phyloP scores from a whole-genome alignment of 2,329 filamentous ascomycete species.

The Emmonsiellopsis sp. region DNA sequence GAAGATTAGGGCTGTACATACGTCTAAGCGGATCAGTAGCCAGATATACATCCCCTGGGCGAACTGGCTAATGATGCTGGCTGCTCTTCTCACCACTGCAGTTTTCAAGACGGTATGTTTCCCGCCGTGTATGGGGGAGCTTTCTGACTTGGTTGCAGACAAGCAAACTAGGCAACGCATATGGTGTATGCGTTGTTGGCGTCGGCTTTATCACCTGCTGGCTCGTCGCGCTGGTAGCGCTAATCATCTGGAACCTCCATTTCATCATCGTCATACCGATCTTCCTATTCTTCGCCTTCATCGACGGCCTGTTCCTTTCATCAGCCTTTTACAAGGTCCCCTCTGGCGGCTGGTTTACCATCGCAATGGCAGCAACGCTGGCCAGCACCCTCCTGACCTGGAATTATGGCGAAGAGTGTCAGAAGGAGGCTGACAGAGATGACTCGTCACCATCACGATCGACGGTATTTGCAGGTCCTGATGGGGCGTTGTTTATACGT shows the following conservation, averaged over 20 bases:
- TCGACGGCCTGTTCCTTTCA: constrained; percentile 63
- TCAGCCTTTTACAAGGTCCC: constrained; percentile 64
- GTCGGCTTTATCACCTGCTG: constrained; percentile 71
- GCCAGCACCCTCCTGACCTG: constrained; percentile 60
- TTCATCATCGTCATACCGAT: constrained; percentile 50
- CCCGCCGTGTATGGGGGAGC: not conserved
- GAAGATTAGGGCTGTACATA: constrained; percentile 64
- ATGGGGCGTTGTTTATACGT: constrained; percentile 8
- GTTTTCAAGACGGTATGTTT: constrained; percentile 54
- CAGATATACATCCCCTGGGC: constrained; percentile 68
- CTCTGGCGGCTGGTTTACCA: constrained; percentile 68
- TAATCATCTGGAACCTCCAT: constrained; percentile 61
- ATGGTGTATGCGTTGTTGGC: constrained; percentile 70
- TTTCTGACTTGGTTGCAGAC: constrained; percentile 35
- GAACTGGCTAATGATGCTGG: constrained; percentile 70
- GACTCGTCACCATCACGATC: constrained; percentile 43
- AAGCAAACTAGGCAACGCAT: constrained; percentile 61
- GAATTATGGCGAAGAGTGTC: constrained; percentile 69
- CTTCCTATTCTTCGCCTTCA: constrained; percentile 53
- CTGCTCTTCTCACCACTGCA: constrained; percentile 63
- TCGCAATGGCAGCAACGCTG: constrained; percentile 54
- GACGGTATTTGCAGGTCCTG: constrained; percentile 10
- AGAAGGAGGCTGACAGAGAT: constrained; percentile 60
- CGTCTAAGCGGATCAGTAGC: constrained; percentile 59
- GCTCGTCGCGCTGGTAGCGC: constrained; percentile 61